Evolutionary conservation across 2,329 filamentous ascomycete species (phyloP).

Genomic region (Pleoardoris graminearum): DNA sequence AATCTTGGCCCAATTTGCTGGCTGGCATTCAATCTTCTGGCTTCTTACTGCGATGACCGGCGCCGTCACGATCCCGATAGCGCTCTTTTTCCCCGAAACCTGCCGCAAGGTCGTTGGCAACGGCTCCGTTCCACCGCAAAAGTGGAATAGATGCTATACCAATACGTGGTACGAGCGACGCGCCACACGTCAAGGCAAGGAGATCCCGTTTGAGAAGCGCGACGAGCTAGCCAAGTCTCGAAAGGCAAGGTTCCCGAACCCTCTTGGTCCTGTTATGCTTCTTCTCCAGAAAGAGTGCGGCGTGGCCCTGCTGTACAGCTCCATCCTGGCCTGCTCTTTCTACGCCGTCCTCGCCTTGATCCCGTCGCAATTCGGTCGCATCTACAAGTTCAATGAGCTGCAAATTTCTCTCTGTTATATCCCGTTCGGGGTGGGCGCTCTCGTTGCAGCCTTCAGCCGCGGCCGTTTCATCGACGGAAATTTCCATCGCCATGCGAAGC

Average conservation of each 20-base stretch:
- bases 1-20: constrained; percentile 24
- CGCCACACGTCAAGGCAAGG: background rate
- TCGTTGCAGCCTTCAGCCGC: background rate
- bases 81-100: constrained; percentile 43
- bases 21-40: constrained; percentile 34
- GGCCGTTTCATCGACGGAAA: constrained; percentile 64
- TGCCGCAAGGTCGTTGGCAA: constrained; percentile 8
- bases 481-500: constrained; percentile 67
- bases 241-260: background rate
- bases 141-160: background rate
- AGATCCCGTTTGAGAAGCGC: background rate
- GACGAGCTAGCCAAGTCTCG: background rate
- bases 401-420: constrained; percentile 10
- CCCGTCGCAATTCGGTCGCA: constrained; percentile 9
- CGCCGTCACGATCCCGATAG: constrained; percentile 22
- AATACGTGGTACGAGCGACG: background rate
- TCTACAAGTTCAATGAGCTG: constrained; percentile 10
- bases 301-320: constrained; percentile 9
- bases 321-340: constrained; percentile 3
- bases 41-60: constrained; percentile 38
- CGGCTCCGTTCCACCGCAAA: constrained; percentile 1
- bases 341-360: constrained; percentile 9
- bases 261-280: background rate
- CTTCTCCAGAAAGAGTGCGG: background rate
- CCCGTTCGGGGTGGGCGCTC: background rate